Evolutionary conservation across 306 rosid genomes (phyloP).

Genomic region (Inga oerstediana): DNA sequence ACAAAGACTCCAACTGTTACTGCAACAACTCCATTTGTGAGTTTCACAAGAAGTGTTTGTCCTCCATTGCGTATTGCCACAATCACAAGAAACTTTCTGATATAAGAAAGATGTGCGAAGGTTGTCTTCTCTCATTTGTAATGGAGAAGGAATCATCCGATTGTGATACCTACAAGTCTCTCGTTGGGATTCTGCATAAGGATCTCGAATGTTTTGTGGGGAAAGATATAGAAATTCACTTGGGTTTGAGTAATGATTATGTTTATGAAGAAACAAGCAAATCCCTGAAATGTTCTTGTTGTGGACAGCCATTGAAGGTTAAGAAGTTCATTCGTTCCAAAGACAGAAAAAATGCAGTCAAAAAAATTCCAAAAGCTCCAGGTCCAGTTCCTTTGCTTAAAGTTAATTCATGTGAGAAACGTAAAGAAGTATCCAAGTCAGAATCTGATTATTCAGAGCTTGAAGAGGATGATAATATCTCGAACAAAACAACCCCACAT

Average conservation of each 20-base stretch:
- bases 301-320: conserved; percentile 64
- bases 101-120: conserved; percentile 76
- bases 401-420: conserved; percentile 32
- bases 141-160: conserved; percentile 69
- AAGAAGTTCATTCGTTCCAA: conserved; percentile 45
- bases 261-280: conserved; percentile 36
- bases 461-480: conserved; percentile 18
- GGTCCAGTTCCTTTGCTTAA: conserved; percentile 71
- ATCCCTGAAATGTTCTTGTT: conserved; percentile 61
- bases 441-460: conserved; percentile 32
- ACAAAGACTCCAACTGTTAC: conserved; percentile 51
- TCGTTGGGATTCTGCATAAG: conserved; percentile 77
- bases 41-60: conserved; percentile 70
- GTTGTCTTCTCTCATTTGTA: conserved; percentile 82
- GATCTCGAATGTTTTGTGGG: conserved; percentile 74
- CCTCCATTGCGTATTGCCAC: conserved; percentile 77
- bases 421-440: conserved; percentile 23
- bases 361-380: conserved; percentile 23
- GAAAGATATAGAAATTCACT: conserved; percentile 55
- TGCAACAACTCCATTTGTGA: conserved; percentile 80
- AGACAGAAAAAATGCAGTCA: conserved; percentile 30
- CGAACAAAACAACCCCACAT: conserved; percentile 50
- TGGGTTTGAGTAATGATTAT: conserved; percentile 54
- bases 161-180: conserved; percentile 74
- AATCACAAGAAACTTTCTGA: conserved; percentile 77